Base-by-base conservation (phyloP, 1,284 basidiomycete genomes). In the Microbotryum intermedium region DNA sequence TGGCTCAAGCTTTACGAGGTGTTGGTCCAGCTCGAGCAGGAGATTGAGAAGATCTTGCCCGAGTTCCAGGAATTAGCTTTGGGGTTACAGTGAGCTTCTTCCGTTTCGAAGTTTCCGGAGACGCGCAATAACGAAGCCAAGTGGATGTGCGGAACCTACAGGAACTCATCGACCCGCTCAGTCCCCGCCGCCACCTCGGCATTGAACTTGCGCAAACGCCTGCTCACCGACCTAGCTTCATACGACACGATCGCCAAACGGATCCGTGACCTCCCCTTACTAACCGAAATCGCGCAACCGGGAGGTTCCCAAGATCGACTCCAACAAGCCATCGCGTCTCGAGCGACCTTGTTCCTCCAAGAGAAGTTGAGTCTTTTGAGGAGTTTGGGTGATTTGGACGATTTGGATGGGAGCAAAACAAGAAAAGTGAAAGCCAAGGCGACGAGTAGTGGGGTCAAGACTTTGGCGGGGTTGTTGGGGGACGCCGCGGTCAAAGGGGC, bases 221-320 rank as follows among this genome's bases (percentile, higher is more conserved):
- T 75, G 52, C 51, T 73, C 54, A 70, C 64, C 50, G 62, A 49
- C 67, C 69, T 68, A 64, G 71, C 67, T 47, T 74, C 64, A 56
- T 97, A 97, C 74, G 94, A 98, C 70, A 82, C 83, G 49, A 76
- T 97, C 6, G 82, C 90, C 0, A 94, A 93, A 72, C 84, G 86
- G 39, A 88, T 97, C 68, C 82, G 83, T 54, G 79, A 78, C 61
- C 75, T 94, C 23, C 86, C 87, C 0, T 39, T 39, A 39, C 51
- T 67, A 6, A 47, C 55, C 20, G 45, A 44, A 25, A 54, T 25
- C 49, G 84, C 77, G 26, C 79, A 79, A 2, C 76, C 79, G 2
- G 84, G 83, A 2, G 83, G 84, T 60, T 86, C 87, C 13, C 90
- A 94, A 72, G 86, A 89, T 64, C 81, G 85, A 18, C 81, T 97